These are phyloP conservation scores for Rubus idaeus DNA, from an alignment of 306 rosid genomes.

Conservation along the genomic window DNA sequence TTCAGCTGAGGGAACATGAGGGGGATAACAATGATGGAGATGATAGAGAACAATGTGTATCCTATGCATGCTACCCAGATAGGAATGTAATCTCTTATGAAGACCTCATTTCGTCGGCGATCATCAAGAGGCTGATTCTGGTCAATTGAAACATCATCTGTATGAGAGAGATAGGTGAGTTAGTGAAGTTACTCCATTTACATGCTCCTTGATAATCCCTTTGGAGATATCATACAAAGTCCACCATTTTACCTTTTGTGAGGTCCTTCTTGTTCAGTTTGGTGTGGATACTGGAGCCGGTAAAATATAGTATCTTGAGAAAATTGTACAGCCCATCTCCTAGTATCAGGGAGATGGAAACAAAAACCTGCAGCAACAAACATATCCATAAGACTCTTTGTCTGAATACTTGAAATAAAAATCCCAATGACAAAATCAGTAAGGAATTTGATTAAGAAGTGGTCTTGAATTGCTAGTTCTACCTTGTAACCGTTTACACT, in stretches of 20 bases:
- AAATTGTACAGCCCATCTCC: conserved; percentile 98
- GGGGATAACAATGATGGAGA: conserved; percentile 79
- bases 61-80: conserved; percentile 77
- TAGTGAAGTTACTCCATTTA: conserved; percentile 18
- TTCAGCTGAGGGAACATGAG: conserved; percentile 84
- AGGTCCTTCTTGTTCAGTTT: conserved; percentile 46
- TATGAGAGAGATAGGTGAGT: conserved; percentile 22
- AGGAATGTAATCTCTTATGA: conserved; percentile 76
- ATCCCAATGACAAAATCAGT: not conserved
- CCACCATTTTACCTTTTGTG: conserved; percentile 47
- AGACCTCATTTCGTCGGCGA: conserved; percentile 71
- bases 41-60: conserved; percentile 59
- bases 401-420: conserved; percentile 10
- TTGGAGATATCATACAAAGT: not conserved
- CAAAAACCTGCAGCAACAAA: conserved; percentile 65
- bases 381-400: conserved; percentile 19
- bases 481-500: conserved; percentile 97
- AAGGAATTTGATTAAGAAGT: conserved; percentile 4
- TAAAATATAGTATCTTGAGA: conserved; percentile 70
- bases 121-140: conserved; percentile 54
- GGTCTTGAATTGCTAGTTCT: conserved; percentile 4
- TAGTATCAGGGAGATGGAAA: conserved; percentile 87
- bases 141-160: conserved; percentile 42
- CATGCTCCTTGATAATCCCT: conserved; percentile 12
- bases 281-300: conserved; percentile 49